Conservation (phyloP, 129 eudicot genomes). For the Ambrosia trifida region DNA sequence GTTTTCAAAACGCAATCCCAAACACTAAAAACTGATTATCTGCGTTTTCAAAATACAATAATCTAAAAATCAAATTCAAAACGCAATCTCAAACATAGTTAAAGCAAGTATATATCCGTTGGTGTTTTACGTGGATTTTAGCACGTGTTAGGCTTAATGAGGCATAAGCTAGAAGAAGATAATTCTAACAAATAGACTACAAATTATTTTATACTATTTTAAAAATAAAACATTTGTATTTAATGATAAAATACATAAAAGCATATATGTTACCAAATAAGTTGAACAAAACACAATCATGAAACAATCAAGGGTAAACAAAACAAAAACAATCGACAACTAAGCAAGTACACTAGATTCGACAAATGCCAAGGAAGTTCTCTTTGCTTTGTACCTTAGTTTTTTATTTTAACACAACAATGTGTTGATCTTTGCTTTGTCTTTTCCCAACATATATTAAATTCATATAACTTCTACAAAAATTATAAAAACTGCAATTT, state of each 20-base stretch:
- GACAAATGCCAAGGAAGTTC: slow-evolving; percentile 48
- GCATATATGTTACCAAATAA: neutral
- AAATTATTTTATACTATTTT: too few relatives aligned
- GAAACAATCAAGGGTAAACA: slow-evolving; percentile 25
- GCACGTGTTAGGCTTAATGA: too few relatives aligned
- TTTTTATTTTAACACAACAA: slow-evolving; percentile 22
- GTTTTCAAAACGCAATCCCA: too few relatives aligned
- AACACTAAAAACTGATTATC: too few relatives aligned
- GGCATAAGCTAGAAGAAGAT: too few relatives aligned
- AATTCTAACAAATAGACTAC: too few relatives aligned
- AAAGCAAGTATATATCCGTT: too few relatives aligned
- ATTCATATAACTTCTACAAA: neutral
- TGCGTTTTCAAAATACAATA: too few relatives aligned
- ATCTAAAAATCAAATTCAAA: too few relatives aligned
- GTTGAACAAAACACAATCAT: slow-evolving; percentile 30
- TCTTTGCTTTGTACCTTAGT: slow-evolving; percentile 36
- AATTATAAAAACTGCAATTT: slow-evolving; percentile 24
- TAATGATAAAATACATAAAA: neutral
- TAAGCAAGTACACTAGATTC: slow-evolving; percentile 41
- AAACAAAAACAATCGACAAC: slow-evolving; percentile 43
- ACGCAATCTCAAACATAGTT: too few relatives aligned
- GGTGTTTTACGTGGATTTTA: too few relatives aligned
- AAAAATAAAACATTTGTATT: too few relatives aligned
- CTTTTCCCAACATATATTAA: slow-evolving; percentile 23
- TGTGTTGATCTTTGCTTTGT: slow-evolving; percentile 40